Conservation (phyloP, 805 yeast species). For the Wickerhamiella allomyrinae region DNA sequence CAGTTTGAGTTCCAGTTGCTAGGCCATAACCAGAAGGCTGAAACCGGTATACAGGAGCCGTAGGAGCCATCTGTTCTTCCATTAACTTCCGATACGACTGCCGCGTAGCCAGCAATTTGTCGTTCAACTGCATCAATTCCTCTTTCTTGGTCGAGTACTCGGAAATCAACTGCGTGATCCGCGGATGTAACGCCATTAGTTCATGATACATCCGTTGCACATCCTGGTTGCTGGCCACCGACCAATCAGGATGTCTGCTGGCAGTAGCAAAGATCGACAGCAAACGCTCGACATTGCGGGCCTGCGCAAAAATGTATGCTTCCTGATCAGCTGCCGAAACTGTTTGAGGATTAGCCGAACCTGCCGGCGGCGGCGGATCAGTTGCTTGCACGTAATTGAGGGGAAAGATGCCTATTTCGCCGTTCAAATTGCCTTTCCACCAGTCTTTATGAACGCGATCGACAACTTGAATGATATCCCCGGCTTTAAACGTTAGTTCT, state of each 20-base stretch:
- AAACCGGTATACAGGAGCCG: not conserved
- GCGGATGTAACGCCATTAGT: conserved; percentile 57
- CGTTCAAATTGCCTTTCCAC: conserved; percentile 84
- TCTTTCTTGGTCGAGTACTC: conserved; percentile 64
- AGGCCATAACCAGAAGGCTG: too few relatives aligned
- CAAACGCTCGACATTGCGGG: conserved; percentile 54
- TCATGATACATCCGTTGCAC: conserved; percentile 61
- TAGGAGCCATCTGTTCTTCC: conserved; percentile 25
- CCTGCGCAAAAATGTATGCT: conserved; percentile 36
- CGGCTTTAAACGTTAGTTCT: conserved; percentile 73
- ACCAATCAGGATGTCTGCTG: conserved; percentile 21
- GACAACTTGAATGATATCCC: conserved; percentile 75
- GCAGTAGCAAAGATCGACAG: conserved; percentile 38
- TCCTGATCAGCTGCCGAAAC: conserved; percentile 29
- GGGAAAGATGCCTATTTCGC: conserved; percentile 80
- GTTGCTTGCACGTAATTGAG: conserved; percentile 53
- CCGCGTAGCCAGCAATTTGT: conserved; percentile 56
- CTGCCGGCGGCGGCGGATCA: not conserved
- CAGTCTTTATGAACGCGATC: conserved; percentile 72
- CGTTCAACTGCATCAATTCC: conserved; percentile 58
- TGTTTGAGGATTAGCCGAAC: not conserved
- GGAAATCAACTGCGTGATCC: conserved; percentile 60
- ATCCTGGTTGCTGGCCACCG: conserved; percentile 42
- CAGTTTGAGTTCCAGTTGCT: too few relatives aligned
- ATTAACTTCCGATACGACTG: conserved; percentile 53